Conservation (phyloP, 2,329 filamentous ascomycete genomes). For the Penicillium thymicola region DNA sequence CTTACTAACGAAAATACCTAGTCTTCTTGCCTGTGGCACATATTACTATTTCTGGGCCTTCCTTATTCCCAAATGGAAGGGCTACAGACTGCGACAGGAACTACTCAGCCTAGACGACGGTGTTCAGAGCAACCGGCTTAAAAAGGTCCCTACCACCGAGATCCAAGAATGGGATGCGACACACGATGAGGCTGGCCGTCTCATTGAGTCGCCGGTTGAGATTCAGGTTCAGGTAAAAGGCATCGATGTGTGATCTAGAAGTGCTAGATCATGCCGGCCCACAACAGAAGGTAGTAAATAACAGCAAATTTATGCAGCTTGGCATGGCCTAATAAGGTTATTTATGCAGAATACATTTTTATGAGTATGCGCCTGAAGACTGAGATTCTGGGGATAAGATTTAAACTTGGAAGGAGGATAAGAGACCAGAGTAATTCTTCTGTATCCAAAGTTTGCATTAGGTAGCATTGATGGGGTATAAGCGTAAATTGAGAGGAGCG, state of each 20-base stretch:
- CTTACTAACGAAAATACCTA: slow-evolving; percentile 21
- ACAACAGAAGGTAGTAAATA: too few species aligned
- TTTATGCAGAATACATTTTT: too few species aligned
- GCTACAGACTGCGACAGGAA: slow-evolving; percentile 56
- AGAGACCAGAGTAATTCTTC: neutral
- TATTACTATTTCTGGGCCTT: slow-evolving; percentile 61
- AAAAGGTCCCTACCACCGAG: slow-evolving; percentile 52
- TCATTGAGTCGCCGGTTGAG: neutral
- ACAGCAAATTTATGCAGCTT: too few species aligned
- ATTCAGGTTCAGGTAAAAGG: neutral
- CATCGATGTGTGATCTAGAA: neutral
- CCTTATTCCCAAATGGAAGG: slow-evolving; percentile 50
- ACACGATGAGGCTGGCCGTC: slow-evolving; percentile 49
- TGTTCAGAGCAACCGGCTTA: slow-evolving; percentile 47
- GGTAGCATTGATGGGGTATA: neutral
- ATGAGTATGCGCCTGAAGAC: too few species aligned
- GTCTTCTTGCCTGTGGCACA: slow-evolving; percentile 50
- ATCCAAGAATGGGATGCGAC: slow-evolving; percentile 55
- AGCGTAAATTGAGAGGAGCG: neutral
- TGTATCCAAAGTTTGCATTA: neutral
- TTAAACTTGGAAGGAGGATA: neutral
- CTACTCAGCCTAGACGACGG: slow-evolving; percentile 50
- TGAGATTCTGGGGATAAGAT: neutral
- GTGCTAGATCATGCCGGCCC: neutral
- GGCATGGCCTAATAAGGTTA: too few species aligned